Evolutionary conservation across 495 filamentous ascomycete genomes (phyloP).

Genomic region (Neurospora terricola): DNA sequence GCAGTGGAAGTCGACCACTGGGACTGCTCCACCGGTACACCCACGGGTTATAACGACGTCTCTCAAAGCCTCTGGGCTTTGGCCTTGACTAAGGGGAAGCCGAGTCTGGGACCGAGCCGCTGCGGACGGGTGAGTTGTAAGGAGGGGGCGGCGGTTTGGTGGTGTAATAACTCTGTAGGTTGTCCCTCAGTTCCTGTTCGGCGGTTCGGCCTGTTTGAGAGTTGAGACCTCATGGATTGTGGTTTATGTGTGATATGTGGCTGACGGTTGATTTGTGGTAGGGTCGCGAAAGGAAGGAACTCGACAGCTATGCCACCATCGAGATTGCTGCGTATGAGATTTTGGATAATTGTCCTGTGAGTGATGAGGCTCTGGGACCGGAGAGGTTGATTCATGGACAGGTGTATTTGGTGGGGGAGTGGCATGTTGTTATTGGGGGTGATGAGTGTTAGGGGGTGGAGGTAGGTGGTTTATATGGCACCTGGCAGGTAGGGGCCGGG

Average conservation of each 20-base stretch:
- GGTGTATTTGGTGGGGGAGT: neutral
- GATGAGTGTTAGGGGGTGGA: neutral
- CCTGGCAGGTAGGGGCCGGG: neutral
- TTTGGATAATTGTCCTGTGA: neutral
- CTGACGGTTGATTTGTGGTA: conserved; percentile 2
- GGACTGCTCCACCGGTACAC: conserved; percentile 3
- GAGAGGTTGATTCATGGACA: neutral
- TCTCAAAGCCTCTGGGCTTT: neutral
- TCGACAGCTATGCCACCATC: neutral
- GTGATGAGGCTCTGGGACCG: neutral
- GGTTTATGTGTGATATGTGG: too few species aligned
- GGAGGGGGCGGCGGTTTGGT: neutral
- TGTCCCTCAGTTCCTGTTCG: too few species aligned
- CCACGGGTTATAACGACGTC: conserved; percentile 2
- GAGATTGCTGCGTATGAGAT: neutral
- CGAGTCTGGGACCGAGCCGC: conserved; percentile 5
- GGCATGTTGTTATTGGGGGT: neutral
- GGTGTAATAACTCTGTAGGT: too few species aligned
- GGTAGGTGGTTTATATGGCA: neutral
- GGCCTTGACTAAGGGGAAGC: neutral
- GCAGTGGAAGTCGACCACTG: conserved; percentile 12
- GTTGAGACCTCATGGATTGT: too few species aligned
- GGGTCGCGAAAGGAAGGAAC: neutral
- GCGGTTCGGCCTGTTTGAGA: too few species aligned
- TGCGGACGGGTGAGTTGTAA: conserved; percentile 16